Percentiles rank a stretch among this genome's conserved stretches.
phyloP scores from a whole-genome alignment of 2,329 filamentous ascomycete genomes.

The Monilinia laxa region DNA sequence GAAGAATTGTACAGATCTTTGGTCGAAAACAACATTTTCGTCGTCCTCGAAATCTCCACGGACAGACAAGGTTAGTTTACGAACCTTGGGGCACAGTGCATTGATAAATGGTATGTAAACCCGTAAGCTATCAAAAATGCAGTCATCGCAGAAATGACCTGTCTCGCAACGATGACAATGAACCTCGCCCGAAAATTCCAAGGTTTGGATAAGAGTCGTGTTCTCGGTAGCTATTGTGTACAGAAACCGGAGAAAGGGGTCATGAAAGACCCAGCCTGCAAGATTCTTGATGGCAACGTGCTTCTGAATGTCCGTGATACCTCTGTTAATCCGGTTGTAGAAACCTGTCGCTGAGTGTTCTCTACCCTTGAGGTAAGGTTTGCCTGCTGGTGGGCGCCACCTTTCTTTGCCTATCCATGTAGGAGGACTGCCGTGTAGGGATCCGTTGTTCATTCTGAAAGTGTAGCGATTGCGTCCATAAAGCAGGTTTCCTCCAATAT shows the following conservation, averaged over 20 bases:
- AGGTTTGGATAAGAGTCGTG: constrained; percentile 13
- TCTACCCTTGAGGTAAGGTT: neutral
- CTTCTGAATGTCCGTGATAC: constrained; percentile 1
- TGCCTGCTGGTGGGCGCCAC: neutral
- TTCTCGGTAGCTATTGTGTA: constrained; percentile 26
- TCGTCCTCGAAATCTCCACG: neutral
- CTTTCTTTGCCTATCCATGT: neutral
- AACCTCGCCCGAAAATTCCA: neutral
- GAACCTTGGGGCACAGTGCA: neutral
- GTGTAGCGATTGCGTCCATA: neutral
- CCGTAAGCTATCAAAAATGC: neutral
- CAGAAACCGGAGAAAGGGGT: constrained; percentile 27
- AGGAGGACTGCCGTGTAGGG: neutral
- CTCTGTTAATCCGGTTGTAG: neutral
- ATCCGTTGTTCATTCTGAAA: neutral
- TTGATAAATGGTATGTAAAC: neutral
- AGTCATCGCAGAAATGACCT: neutral
- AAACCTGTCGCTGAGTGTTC: neutral
- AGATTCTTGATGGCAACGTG: neutral
- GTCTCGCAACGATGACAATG: neutral
- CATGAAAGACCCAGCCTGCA: constrained; percentile 24
- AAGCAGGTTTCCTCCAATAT: neutral
- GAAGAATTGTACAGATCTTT: neutral
- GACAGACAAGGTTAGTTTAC: neutral
- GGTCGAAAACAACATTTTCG: neutral